Evolutionary conservation across 139 green algal genomes (phyloP).

Genomic region (Coelastrella sp.): DNA sequence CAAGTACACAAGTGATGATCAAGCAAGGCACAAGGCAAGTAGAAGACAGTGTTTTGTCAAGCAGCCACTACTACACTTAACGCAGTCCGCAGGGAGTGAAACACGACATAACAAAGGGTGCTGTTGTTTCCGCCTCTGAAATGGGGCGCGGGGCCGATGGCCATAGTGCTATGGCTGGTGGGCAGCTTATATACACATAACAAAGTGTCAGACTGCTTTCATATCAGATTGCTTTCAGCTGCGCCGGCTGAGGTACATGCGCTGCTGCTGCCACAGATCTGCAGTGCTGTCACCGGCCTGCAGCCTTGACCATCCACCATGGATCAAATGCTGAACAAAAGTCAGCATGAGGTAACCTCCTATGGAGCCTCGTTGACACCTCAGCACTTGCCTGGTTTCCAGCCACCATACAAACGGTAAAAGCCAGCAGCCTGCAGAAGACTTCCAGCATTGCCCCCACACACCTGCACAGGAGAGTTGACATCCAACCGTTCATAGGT

Average conservation of each 20-base stretch:
- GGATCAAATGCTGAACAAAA: background rate
- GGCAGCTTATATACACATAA: no score
- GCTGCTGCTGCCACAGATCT: no score
- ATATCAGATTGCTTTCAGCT: no score
- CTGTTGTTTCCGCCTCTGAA: no score
- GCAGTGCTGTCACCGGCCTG: no score
- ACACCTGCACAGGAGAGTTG: background rate
- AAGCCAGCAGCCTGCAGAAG: background rate
- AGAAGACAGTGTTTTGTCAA: background rate
- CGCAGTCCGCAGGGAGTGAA: no score
- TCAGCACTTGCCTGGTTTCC: conserved; percentile 16
- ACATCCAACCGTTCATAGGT: background rate
- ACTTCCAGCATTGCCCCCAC: conserved; percentile 23
- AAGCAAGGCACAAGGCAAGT: background rate
- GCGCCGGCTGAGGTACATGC: no score
- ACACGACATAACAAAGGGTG: no score
- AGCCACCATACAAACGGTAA: background rate
- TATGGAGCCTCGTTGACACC: background rate
- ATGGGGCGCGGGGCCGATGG: no score
- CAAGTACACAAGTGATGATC: background rate
- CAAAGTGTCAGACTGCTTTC: no score
- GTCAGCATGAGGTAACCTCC: background rate
- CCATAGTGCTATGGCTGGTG: no score
- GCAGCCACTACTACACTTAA: background rate
- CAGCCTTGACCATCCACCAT: background rate